Evolutionary conservation across 495 filamentous ascomycete genomes (phyloP).

Genomic region (Aspergillus homomorphus): DNA sequence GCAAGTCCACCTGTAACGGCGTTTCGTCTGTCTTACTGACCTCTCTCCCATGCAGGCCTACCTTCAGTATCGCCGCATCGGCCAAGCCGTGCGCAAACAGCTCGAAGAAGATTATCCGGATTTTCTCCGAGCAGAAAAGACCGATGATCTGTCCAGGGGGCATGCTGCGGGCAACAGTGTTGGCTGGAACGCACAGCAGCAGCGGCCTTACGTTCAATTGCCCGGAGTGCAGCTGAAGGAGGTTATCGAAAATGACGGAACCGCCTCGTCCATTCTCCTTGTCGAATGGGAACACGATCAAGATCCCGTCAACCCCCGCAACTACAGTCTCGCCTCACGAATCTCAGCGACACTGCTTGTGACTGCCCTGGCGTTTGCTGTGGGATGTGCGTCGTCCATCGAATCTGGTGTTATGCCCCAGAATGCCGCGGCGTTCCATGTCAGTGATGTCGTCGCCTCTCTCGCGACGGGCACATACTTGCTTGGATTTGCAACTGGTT

Average conservation of each 20-base stretch:
- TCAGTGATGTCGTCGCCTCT: constrained; percentile 53
- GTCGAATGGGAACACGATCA: constrained; percentile 55
- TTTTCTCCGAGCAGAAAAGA: background rate
- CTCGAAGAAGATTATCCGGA: constrained; percentile 5
- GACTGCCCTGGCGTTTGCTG: constrained; percentile 49
- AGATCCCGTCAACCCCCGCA: constrained; percentile 57
- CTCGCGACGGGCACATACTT: constrained; percentile 54
- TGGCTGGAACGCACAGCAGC: constrained; percentile 5
- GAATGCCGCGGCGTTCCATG: constrained; percentile 47
- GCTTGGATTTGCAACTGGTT: constrained; percentile 58
- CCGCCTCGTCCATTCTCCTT: background rate
- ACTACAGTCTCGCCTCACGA: constrained; percentile 43
- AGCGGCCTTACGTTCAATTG: background rate
- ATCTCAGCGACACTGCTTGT: constrained; percentile 48
- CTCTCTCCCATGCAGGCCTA: constrained; percentile 9
- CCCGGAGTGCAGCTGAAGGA: constrained; percentile 5
- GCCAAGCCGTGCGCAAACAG: constrained; percentile 5
- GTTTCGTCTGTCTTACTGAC: constrained; percentile 9
- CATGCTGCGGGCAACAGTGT: background rate
- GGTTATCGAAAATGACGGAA: constrained; percentile 2
- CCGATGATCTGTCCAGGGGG: background rate
- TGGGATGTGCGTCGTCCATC: constrained; percentile 50
- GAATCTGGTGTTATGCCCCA: constrained; percentile 47
- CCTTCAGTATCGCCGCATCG: constrained; percentile 11
- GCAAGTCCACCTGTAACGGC: constrained; percentile 5